Evolutionary conservation across 2,329 filamentous ascomycete genomes (phyloP).

Genomic region (Acarospora socialis): DNA sequence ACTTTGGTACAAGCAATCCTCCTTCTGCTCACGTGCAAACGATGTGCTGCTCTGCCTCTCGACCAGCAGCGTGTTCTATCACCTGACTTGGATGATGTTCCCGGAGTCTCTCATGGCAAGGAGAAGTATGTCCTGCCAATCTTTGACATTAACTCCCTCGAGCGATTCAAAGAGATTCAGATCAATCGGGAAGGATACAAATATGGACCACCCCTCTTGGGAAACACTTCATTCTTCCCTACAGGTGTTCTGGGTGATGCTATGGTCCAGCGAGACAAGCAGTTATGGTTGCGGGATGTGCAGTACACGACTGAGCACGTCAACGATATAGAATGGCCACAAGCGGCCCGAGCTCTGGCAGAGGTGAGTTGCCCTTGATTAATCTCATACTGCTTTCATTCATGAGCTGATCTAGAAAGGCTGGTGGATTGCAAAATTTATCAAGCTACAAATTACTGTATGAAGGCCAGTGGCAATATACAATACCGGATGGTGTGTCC

Average conservation of each 20-base stretch:
- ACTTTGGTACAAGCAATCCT: no score
- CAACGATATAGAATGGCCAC: not conserved
- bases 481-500: slow-evolving; percentile 23
- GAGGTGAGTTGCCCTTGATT: not conserved
- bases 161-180: not conserved
- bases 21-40: no score
- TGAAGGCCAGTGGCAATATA: slow-evolving; percentile 26
- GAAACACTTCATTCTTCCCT: slow-evolving; percentile 9
- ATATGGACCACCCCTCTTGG: slow-evolving; percentile 8
- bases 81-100: no score
- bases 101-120: no score
- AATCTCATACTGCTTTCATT: not conserved
- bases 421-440: slow-evolving; percentile 1
- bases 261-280: not conserved
- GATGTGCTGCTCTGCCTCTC: no score
- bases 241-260: slow-evolving; percentile 4
- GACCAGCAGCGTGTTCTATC: no score
- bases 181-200: slow-evolving; percentile 2
- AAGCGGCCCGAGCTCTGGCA: slow-evolving; percentile 1
- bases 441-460: slow-evolving; percentile 27
- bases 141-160: no score
- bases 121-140: no score
- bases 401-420: not conserved
- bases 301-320: not conserved
- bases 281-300: no score